These are phyloP conservation scores for Tuber brumale DNA, from an alignment of 495 filamentous ascomycete genomes.

Conservation along the genomic window DNA sequence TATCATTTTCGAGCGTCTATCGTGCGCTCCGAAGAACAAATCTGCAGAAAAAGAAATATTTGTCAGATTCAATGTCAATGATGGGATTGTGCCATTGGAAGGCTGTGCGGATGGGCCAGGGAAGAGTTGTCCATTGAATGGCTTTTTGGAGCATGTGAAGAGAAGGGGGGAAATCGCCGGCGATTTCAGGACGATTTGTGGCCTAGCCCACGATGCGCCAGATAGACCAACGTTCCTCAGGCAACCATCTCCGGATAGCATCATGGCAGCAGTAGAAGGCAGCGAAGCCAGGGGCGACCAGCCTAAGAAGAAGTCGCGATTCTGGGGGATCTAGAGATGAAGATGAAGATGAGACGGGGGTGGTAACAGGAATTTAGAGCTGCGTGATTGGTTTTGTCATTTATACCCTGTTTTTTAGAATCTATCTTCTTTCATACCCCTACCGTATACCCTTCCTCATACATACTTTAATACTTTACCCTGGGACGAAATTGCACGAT, in stretches of 20 bases:
- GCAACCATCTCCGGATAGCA: slow-evolving; percentile 36
- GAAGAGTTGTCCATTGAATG: slow-evolving; percentile 48
- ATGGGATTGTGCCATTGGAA: slow-evolving; percentile 51
- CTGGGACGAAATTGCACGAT: neutral
- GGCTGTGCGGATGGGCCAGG: slow-evolving; percentile 52
- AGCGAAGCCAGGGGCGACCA: slow-evolving; percentile 4
- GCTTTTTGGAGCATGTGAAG: slow-evolving; percentile 47
- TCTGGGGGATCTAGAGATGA: slow-evolving; percentile 31
- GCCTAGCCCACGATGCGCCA: slow-evolving; percentile 42
- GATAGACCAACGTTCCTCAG: slow-evolving; percentile 46
- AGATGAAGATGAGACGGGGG: neutral
- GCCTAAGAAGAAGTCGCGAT: slow-evolving; percentile 29
- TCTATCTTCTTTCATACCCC: neutral
- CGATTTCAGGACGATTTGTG: slow-evolving; percentile 46
- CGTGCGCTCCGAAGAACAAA: slow-evolving; percentile 40
- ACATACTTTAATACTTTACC: neutral
- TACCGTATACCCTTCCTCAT: neutral
- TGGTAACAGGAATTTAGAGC: neutral
- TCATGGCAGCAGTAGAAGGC: slow-evolving; percentile 3
- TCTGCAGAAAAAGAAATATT: slow-evolving; percentile 37
- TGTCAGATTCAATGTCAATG: slow-evolving; percentile 56
- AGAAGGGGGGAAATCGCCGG: slow-evolving; percentile 40
- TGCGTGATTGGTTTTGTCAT: neutral
- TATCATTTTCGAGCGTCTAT: slow-evolving; percentile 52
- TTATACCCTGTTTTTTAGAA: neutral